A percentile compares a stretch with the other conserved stretches of the same genome.
phyloP scores from a whole-genome alignment of 2,329 filamentous ascomycete genomes.

The Microthyrium microscopicum region DNA sequence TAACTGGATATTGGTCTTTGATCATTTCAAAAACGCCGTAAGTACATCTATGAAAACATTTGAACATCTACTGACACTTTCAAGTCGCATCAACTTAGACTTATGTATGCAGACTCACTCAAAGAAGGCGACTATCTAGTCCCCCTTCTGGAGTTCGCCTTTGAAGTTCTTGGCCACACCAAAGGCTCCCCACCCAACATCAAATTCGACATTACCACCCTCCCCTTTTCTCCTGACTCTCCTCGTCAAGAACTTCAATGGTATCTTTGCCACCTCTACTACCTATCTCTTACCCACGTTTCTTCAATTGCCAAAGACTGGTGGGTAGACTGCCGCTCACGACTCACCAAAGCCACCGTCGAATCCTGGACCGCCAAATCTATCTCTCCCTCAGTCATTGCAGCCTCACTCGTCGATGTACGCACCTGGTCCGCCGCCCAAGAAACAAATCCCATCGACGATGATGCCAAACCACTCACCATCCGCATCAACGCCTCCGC shows the following conservation, averaged over 20 bases:
- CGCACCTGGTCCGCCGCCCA: constrained; percentile 42
- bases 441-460: constrained; percentile 20
- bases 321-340: constrained; percentile 66
- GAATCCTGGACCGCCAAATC: constrained; percentile 74
- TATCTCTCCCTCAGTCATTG: constrained; percentile 56
- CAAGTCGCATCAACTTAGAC: constrained; percentile 62
- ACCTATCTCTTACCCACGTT: constrained; percentile 57
- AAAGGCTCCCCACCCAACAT: constrained; percentile 53
- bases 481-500: constrained; percentile 58
- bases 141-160: constrained; percentile 60
- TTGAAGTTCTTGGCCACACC: constrained; percentile 70
- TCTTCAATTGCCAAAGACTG: constrained; percentile 68
- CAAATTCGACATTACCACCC: constrained; percentile 50
- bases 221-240: constrained; percentile 35
- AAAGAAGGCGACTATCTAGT: constrained; percentile 54
- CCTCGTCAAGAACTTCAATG: constrained; percentile 63
- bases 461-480: constrained; percentile 32
- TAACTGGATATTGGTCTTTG: constrained; percentile 80
- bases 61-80: constrained; percentile 13
- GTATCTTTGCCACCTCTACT: constrained; percentile 76
- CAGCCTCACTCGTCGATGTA: constrained; percentile 49
- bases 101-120: constrained; percentile 63
- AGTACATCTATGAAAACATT: constrained; percentile 10
- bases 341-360: constrained; percentile 62
- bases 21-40: constrained; percentile 58